Percentiles rank a stretch among this genome's conserved stretches.
These are phyloP conservation scores for Debaryomyces robertsiae DNA, from an alignment of 1,139 yeast species.

Conservation along the genomic window DNA sequence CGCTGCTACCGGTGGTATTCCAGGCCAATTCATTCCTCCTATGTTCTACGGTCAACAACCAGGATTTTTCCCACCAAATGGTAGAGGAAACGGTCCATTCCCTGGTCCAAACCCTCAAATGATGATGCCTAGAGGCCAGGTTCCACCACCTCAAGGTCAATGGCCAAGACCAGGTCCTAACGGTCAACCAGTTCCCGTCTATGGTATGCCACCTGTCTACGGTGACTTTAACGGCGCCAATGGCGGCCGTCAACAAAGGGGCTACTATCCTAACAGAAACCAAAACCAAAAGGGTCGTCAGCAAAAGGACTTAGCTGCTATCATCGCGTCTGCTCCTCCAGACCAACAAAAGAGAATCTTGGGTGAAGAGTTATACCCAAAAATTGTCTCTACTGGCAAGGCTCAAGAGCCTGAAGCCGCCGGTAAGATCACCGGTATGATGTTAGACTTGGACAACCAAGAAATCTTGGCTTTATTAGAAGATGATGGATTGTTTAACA, in stretches of 20 bases:
- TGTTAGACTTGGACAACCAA: constrained; percentile 91
- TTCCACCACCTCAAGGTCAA: constrained; percentile 71
- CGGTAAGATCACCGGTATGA: constrained; percentile 99
- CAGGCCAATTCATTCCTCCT: constrained; percentile 96
- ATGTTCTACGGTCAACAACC: constrained; percentile 92
- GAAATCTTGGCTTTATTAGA: constrained; percentile 88
- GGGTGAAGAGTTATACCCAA: constrained; percentile 97
- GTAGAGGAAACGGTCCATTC: constrained; percentile 82
- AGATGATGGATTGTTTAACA: constrained; percentile 86
- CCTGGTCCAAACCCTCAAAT: constrained; percentile 87
- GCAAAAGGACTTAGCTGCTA: constrained; percentile 55
- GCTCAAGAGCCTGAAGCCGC: constrained; percentile 91
- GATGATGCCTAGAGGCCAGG: constrained; percentile 82
- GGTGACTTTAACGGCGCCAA: constrained; percentile 51
- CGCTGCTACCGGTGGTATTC: constrained; percentile 83
- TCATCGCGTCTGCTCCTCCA: constrained; percentile 65
- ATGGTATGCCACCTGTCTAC: constrained; percentile 83
- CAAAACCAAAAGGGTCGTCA: constrained; percentile 37
- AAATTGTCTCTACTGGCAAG: constrained; percentile 87
- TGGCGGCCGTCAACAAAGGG: constrained; percentile 45
- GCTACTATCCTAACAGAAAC: constrained; percentile 49
- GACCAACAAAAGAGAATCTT: constrained; percentile 96
- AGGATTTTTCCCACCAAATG: constrained; percentile 77
- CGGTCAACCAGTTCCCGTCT: constrained; percentile 78
- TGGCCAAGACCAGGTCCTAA: constrained; percentile 80